Evolutionary conservation across 2,329 filamentous ascomycete species (phyloP).

Genomic region (Microcera coccophila): DNA sequence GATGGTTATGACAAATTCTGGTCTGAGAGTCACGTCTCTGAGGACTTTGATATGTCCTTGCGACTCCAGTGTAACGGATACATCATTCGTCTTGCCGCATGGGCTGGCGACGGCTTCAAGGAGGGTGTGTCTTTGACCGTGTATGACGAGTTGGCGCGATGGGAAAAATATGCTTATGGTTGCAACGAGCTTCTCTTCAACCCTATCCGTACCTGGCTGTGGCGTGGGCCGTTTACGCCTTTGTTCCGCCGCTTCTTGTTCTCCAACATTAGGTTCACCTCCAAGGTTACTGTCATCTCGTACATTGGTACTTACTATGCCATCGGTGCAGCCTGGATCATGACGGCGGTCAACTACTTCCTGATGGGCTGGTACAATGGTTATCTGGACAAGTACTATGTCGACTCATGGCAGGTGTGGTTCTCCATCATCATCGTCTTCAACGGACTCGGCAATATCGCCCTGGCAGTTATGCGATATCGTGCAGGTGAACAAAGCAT

Average conservation of each 20-base stretch:
- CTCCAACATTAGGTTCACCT: slow-evolving; percentile 70
- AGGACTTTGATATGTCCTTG: slow-evolving; percentile 79
- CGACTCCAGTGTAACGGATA: slow-evolving; percentile 70
- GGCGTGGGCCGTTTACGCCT: slow-evolving; percentile 71
- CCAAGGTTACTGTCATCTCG: slow-evolving; percentile 70
- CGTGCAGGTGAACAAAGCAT: slow-evolving; percentile 62
- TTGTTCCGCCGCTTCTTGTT: slow-evolving; percentile 71
- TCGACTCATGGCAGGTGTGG: slow-evolving; percentile 76
- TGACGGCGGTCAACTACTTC: slow-evolving; percentile 72
- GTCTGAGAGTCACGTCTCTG: slow-evolving; percentile 75
- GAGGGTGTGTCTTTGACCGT: slow-evolving; percentile 81
- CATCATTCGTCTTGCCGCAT: slow-evolving; percentile 68
- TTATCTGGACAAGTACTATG: slow-evolving; percentile 74
- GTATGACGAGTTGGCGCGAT: slow-evolving; percentile 78
- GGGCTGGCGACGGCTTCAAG: slow-evolving; percentile 73
- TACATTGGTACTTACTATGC: slow-evolving; percentile 81
- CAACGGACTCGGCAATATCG: slow-evolving; percentile 68
- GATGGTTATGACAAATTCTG: slow-evolving; percentile 76
- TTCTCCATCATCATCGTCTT: slow-evolving; percentile 77
- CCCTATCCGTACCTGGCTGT: slow-evolving; percentile 69
- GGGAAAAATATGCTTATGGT: slow-evolving; percentile 85
- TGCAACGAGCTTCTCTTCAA: slow-evolving; percentile 81
- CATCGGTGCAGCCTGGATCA: slow-evolving; percentile 70
- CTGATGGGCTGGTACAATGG: slow-evolving; percentile 72
- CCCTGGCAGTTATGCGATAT: slow-evolving; percentile 69